Evolutionary conservation across 495 filamentous ascomycete genomes (phyloP).

Genomic region (Neurospora hispaniola): DNA sequence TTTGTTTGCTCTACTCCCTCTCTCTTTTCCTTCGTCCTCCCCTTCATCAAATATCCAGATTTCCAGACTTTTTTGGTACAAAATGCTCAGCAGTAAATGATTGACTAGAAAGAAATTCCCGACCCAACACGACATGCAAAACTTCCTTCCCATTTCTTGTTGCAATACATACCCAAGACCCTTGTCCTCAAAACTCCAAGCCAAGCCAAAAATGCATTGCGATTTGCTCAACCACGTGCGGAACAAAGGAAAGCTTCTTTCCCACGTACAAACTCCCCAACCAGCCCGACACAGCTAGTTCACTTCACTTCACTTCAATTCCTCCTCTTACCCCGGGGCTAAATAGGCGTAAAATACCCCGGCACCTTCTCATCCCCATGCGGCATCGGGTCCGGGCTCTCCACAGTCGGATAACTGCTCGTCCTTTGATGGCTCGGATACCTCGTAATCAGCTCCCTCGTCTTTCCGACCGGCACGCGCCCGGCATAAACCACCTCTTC

Average conservation of each 20-base stretch:
- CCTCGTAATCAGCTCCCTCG: constrained; percentile 4
- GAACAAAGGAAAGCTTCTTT: neutral
- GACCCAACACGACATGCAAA: neutral
- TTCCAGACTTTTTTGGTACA: neutral
- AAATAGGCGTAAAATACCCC: neutral
- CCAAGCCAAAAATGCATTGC: neutral
- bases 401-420: constrained; percentile 22
- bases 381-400: neutral
- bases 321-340: neutral
- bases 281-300: neutral
- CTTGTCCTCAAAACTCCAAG: neutral
- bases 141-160: neutral
- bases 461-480: constrained; percentile 11
- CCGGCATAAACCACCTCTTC: constrained; percentile 17
- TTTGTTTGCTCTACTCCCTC: neutral
- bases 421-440: constrained; percentile 19
- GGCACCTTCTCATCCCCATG: neutral
- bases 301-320: neutral
- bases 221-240: neutral
- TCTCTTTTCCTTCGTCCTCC: neutral
- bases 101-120: neutral
- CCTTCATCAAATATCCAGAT: neutral
- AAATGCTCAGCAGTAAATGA: neutral
- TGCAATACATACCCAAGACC: too few species aligned
- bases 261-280: neutral